phyloP scores from a whole-genome alignment of 108 stramenopile species.

The Nitzschia sp. region DNA sequence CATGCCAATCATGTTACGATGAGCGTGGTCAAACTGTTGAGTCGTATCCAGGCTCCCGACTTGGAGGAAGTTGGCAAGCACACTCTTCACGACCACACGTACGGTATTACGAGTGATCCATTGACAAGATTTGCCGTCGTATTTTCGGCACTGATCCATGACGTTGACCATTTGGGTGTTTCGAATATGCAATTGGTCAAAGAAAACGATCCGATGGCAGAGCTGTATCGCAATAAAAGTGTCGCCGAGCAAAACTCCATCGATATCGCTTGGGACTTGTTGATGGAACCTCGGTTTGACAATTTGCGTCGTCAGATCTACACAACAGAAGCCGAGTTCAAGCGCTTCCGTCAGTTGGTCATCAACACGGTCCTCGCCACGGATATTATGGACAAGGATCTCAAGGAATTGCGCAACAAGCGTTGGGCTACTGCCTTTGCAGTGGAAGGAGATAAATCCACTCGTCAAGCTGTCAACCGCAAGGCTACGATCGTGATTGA shows the following conservation, averaged over 20 bases:
- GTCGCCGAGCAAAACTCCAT: slow-evolving; percentile 50
- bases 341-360: slow-evolving; percentile 40
- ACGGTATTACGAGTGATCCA: slow-evolving; percentile 50
- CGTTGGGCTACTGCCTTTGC: slow-evolving; percentile 2
- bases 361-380: slow-evolving; percentile 48
- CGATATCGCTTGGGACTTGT: slow-evolving; percentile 39
- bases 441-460: not conserved
- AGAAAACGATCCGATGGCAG: slow-evolving; percentile 29
- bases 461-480: not conserved
- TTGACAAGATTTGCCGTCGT: slow-evolving; percentile 47
- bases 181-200: slow-evolving; percentile 49
- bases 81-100: slow-evolving; percentile 11
- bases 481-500: slow-evolving; percentile 17
- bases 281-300: slow-evolving; percentile 36
- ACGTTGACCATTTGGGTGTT: slow-evolving; percentile 50
- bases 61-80: not conserved
- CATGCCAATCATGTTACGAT: slow-evolving; percentile 33
- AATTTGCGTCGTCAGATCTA: slow-evolving; percentile 30
- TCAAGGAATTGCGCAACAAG: slow-evolving; percentile 30
- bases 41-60: slow-evolving; percentile 17
- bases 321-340: slow-evolving; percentile 24
- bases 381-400: slow-evolving; percentile 44
- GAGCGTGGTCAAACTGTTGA: slow-evolving; percentile 27
- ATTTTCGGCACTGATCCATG: slow-evolving; percentile 48
- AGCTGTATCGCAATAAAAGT: slow-evolving; percentile 34